Evolutionary conservation across 75 land plant genomes (phyloP), one percentile per base, ranked within the genome.

Genomic region (Picea sitchensis): DNA sequence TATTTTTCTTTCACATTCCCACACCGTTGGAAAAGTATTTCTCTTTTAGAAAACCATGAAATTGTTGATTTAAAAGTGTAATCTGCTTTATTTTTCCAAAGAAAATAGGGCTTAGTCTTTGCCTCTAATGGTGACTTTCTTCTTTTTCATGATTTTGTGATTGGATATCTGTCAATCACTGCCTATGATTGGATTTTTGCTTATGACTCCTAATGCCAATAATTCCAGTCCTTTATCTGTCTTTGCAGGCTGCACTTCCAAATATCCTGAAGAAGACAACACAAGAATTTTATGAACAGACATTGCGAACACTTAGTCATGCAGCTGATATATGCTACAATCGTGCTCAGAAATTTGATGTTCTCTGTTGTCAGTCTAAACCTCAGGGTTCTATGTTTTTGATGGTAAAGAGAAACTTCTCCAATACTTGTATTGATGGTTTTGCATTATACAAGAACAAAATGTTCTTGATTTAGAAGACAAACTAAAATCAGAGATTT

Each of bases 321-420:
- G 81, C 87, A 72, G 89, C 94, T 57, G 92, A 91, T 34, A 78
- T 88, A 11, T 93, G 96, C 59, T 93, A 81, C 78, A 64, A 83
- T 32, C 79, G 79, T 51, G 34, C 90, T 61, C 86, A 88, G 74
- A 77, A 84, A 23, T 87, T 91, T 36, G 65, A 73, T 6, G 90
- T 88, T 65, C 82, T 95, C 26, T 72, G 80, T 62, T 93, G 94
- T 72, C 90, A 91, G 20, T 69, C 74, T 57, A 93, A 90, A 80
- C 96, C 98, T 61, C 91, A 93, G 65, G 96, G 94, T 6, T 87
- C 98, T 17, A 93, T 95, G 96, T 88, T 81, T 79, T 83, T 87
- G 38, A 93, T 95, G 96, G 98, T 96, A 76, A 81, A 85, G 4
- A 54, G 31, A 21, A 11, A 11, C 34, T 3, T 14, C 6, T 63